Percentiles rank a stretch among this genome's conserved stretches.
phyloP scores from a whole-genome alignment of 148 eudicot genomes.

The Nepenthes mirabilis region DNA sequence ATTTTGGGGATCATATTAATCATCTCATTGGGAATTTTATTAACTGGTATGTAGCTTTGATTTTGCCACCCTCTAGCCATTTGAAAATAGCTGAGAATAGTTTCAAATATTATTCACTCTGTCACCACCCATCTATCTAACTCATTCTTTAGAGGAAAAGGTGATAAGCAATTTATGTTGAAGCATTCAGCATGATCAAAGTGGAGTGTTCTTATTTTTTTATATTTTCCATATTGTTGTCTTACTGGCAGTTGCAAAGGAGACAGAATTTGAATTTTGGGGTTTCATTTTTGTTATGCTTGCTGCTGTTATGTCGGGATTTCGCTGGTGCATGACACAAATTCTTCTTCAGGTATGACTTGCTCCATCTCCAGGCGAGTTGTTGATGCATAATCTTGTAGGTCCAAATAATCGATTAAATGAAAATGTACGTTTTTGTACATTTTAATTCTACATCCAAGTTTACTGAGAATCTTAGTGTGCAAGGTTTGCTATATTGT shows the following conservation, averaged over 20 bases:
- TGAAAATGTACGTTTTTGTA: too few relatives aligned
- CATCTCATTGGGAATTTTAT: constrained; percentile 67
- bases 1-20: constrained; percentile 79
- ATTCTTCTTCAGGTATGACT: constrained; percentile 89
- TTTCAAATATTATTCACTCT: not conserved
- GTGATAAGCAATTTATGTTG: too few relatives aligned
- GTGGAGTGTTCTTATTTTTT: too few relatives aligned
- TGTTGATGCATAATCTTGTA: too few relatives aligned
- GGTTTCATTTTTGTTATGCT: constrained; percentile 96
- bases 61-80: not conserved
- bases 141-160: not conserved
- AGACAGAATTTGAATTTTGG: constrained; percentile 93
- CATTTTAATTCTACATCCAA: too few relatives aligned
- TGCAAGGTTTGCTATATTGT: too few relatives aligned
- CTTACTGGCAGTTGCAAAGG: constrained; percentile 62
- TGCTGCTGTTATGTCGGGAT: constrained; percentile 99
- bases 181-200: too few relatives aligned
- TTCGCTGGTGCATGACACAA: constrained; percentile 99
- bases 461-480: too few relatives aligned
- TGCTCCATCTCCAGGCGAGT: not conserved
- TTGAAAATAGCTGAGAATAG: too few relatives aligned
- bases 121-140: not conserved
- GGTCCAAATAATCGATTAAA: too few relatives aligned
- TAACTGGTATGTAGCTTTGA: constrained; percentile 54
- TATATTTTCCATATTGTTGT: not conserved